phyloP scores from a whole-genome alignment of 768 basidiomycete species.

The Tricholomella constricta region DNA sequence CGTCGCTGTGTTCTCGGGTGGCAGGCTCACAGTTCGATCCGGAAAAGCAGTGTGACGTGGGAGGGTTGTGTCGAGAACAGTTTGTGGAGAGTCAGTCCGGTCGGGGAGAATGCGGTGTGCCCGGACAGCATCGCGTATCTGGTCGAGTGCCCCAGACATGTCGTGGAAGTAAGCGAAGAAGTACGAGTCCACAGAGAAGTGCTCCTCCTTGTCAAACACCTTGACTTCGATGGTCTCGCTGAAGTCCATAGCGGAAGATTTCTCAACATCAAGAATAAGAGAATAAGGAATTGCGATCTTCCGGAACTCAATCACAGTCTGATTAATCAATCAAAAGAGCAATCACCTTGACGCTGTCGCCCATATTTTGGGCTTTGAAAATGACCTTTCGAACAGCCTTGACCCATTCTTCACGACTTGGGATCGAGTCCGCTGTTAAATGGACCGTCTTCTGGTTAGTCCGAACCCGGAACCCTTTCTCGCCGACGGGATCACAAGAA shows the following conservation, averaged over 20 bases:
- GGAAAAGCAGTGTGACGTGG: conserved; percentile 35
- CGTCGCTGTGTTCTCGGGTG: conserved; percentile 30
- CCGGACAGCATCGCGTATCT: conserved; percentile 79
- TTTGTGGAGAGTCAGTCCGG: conserved; percentile 29
- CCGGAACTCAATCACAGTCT: not conserved
- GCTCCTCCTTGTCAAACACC: conserved; percentile 81
- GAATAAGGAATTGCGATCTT: conserved; percentile 94
- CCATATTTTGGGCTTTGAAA: conserved; percentile 95
- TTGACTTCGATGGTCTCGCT: conserved; percentile 96
- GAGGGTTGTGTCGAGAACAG: conserved; percentile 63
- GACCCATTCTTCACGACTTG: conserved; percentile 93
- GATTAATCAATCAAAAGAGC: not conserved
- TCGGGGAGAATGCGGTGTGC: conserved; percentile 45
- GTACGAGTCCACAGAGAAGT: conserved; percentile 80
- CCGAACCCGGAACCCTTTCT: conserved; percentile 79
- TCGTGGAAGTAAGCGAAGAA: conserved; percentile 96
- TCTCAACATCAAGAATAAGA: conserved; percentile 85
- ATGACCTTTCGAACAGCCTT: conserved; percentile 93
- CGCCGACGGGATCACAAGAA: conserved; percentile 77
- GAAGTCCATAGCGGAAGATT: conserved; percentile 88
- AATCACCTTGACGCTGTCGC: conserved; percentile 88
- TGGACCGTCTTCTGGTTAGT: conserved; percentile 79
- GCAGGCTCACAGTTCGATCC: conserved; percentile 44
- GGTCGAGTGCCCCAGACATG: conserved; percentile 71
- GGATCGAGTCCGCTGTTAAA: conserved; percentile 75